phyloP scores from a whole-genome alignment of 2,329 filamentous ascomycete species.

The Geoglossum cookeanum region DNA sequence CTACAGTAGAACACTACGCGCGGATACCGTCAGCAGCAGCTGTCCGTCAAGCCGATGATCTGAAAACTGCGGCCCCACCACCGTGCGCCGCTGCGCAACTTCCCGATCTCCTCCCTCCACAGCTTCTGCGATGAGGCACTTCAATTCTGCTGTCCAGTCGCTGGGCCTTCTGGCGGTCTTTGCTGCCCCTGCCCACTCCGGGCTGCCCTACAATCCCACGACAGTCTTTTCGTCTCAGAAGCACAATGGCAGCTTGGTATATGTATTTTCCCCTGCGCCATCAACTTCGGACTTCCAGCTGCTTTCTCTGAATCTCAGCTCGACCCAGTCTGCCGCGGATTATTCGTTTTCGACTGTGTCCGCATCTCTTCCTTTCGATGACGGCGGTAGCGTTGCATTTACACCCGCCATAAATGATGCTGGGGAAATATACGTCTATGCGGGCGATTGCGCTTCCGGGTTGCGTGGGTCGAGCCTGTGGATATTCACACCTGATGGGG shows the following conservation, averaged over 20 bases:
- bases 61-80: background rate
- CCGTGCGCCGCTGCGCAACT: background rate
- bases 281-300: constrained; percentile 16
- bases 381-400: constrained; percentile 34
- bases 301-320: constrained; percentile 10
- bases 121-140: constrained; percentile 9
- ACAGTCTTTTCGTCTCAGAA: constrained; percentile 42
- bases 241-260: constrained; percentile 35
- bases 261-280: constrained; percentile 45
- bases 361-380: constrained; percentile 40
- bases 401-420: constrained; percentile 45
- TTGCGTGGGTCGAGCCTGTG: constrained; percentile 39
- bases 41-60: background rate
- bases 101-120: background rate
- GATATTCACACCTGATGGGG: constrained; percentile 37
- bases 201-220: constrained; percentile 61
- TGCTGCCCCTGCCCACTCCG: constrained; percentile 13
- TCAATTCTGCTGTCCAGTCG: background rate
- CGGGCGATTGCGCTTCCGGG: constrained; percentile 47
- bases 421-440: constrained; percentile 54
- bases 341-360: constrained; percentile 30
- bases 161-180: constrained; percentile 4
- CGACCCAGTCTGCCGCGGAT: constrained; percentile 13
- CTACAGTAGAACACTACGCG: no score
- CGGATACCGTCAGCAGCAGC: no score